A percentile compares a stretch with the other conserved stretches of the same genome.
Conservation (phyloP, 208 protist species). For the Trypanosoma platydactyli region DNA sequence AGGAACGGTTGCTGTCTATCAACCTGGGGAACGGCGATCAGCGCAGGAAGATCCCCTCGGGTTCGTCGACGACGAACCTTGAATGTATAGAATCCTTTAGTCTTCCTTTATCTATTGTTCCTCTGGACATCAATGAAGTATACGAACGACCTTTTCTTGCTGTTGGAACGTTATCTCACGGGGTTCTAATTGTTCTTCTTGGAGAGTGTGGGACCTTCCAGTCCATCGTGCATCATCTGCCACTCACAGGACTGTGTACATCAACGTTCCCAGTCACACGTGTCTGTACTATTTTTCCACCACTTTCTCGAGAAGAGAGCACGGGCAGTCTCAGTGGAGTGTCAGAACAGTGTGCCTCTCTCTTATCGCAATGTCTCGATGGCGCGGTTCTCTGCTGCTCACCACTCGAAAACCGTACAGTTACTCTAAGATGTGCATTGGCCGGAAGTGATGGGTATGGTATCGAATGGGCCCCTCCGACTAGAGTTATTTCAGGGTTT, state of each 20-base stretch:
- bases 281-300: conserved; percentile 45
- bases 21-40: neutral
- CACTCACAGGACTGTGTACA: conserved; percentile 40
- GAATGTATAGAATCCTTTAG: conserved; percentile 28
- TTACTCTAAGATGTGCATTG: conserved; percentile 39
- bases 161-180: conserved; percentile 70
- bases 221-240: conserved; percentile 38
- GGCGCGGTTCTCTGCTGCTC: conserved; percentile 52
- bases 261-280: conserved; percentile 52
- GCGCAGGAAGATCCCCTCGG: neutral
- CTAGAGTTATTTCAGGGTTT: conserved; percentile 7
- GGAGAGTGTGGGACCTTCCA: conserved; percentile 26
- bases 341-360: conserved; percentile 22
- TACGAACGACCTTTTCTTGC: conserved; percentile 49
- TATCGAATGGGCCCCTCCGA: conserved; percentile 13
- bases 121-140: conserved; percentile 68
- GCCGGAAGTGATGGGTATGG: conserved; percentile 27
- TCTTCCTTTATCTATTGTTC: conserved; percentile 59
- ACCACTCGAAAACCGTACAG: conserved; percentile 41
- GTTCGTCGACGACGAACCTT: conserved; percentile 9
- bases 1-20: conserved; percentile 73
- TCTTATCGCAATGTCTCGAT: conserved; percentile 34
- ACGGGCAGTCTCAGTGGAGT: conserved; percentile 1
- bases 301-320: neutral
- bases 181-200: conserved; percentile 62